Evolutionary conservation across 73 alveolate species (phyloP).

Genomic region (Breviolum minutum): DNA sequence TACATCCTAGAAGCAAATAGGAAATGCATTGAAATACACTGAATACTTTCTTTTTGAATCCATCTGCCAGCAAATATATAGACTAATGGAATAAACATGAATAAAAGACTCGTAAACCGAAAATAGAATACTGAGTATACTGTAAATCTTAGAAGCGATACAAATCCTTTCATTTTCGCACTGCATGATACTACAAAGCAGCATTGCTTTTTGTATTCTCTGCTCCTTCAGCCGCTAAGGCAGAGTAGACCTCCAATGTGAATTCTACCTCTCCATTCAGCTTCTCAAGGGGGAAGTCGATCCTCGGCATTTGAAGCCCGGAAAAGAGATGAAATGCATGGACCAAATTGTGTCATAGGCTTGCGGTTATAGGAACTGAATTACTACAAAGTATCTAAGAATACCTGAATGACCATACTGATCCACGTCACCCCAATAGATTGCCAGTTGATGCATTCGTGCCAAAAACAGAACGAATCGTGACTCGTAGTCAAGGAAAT

Average conservation of each 20-base stretch:
- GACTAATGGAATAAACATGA: too few relatives aligned
- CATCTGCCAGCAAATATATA: too few relatives aligned
- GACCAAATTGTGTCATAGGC: not conserved
- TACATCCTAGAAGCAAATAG: too few relatives aligned
- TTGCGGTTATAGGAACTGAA: not conserved
- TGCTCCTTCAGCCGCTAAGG: slow-evolving; percentile 31
- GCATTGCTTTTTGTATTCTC: not conserved
- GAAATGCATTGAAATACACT: not conserved
- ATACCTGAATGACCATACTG: too few relatives aligned
- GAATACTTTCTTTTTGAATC: too few relatives aligned
- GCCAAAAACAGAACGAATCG: too few relatives aligned
- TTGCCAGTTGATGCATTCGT: too few relatives aligned
- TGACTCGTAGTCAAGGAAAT: too few relatives aligned
- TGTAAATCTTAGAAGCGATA: too few relatives aligned
- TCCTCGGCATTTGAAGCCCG: not conserved
- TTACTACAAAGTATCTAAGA: not conserved
- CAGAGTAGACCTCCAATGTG: slow-evolving; percentile 39
- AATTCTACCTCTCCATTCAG: slow-evolving; percentile 65
- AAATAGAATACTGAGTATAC: too few relatives aligned
- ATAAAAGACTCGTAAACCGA: not conserved
- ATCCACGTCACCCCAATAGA: too few relatives aligned
- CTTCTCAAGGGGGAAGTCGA: slow-evolving; percentile 79
- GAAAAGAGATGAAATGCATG: not conserved
- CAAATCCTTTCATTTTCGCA: not conserved
- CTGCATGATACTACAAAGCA: not conserved